Base-by-base conservation (phyloP, 495 filamentous ascomycete species). In the Jackrogersella minutella region DNA sequence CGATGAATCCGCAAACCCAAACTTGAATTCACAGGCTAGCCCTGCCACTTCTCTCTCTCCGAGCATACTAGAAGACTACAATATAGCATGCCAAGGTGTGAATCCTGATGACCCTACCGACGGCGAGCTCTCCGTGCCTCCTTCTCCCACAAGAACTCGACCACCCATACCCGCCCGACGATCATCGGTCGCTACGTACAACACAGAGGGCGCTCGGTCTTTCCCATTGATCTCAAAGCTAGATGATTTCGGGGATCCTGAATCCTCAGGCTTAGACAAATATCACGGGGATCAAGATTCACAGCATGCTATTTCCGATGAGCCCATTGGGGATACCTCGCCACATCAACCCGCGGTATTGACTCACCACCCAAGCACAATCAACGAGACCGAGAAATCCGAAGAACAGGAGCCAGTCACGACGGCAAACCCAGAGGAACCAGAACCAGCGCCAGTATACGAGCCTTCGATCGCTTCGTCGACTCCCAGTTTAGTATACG, bases 401-500 rank as follows among this genome's bases (percentile, higher is more conserved):
- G 36, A 60, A 55, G 58, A 47, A 21, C 46, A 58, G 22, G 40
- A 13, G 22, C 14, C 30, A n/a, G 28, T 11, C 30, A 22, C 16
- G 7, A 52, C 24, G 13, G 44, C 49, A 3, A 46, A 34, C 17
- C 9, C 14, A 14, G 61, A 64, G 9, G 60, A 55, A 30, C 31
- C 5, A 26, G 58, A 47, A 40, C 30, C 44, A 22, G 22, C 10
- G 28, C 44, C 49, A 40, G 49, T 10, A 11, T 69, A 69, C 9
- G 66, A 59, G 9, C 19, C 56, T 2, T 75, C 75, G 22, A 76
- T 73, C 21, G 69, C 76, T 36, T 78, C 77, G 8, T 76, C 77
- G 7, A 79, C 78, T 14, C 78, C 78, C 16, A 78, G 64, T 5
- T 39, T 80, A 9, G 74, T 73, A 55, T 69, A 62, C 16, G 76